phyloP scores from a whole-genome alignment of 352 stramenopile species.

The Pythium oligandrum region DNA sequence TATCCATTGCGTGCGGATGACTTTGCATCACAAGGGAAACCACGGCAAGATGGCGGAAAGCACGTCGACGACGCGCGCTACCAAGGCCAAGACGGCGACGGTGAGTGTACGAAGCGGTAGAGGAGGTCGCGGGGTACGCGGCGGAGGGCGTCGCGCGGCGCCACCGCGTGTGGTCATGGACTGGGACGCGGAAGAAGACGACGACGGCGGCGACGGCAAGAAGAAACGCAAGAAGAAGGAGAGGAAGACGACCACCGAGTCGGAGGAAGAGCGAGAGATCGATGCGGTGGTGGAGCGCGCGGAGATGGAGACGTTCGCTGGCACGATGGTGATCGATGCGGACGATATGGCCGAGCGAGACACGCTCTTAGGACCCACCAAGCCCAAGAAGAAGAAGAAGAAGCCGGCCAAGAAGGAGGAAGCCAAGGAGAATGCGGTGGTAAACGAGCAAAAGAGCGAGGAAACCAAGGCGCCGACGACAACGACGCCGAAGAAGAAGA shows the following conservation, averaged over 20 bases:
- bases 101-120: no score
- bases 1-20: no score
- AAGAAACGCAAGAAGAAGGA: conserved; percentile 5
- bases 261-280: conserved; percentile 7
- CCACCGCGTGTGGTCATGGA: neutral
- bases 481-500: neutral
- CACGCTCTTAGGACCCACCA: neutral
- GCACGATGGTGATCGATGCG: conserved; percentile 19
- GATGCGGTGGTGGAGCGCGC: conserved; percentile 13
- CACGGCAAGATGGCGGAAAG: no score
- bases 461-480: no score
- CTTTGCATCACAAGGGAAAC: no score
- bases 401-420: conserved; percentile 8
- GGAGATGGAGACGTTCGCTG: conserved; percentile 15
- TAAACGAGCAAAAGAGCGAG: conserved; percentile 1
- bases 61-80: no score
- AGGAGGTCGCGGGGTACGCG: conserved; percentile 1
- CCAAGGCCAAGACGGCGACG: no score
- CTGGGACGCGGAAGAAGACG: conserved; percentile 1
- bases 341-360: conserved; percentile 16
- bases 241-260: conserved; percentile 1
- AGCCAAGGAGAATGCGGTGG: conserved; percentile 1
- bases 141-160: neutral
- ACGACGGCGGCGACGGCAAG: conserved; percentile 1
- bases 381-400: conserved; percentile 1